Evolutionary conservation across 805 yeast species (phyloP).

Genomic region (Maudiozyma turicensis): DNA sequence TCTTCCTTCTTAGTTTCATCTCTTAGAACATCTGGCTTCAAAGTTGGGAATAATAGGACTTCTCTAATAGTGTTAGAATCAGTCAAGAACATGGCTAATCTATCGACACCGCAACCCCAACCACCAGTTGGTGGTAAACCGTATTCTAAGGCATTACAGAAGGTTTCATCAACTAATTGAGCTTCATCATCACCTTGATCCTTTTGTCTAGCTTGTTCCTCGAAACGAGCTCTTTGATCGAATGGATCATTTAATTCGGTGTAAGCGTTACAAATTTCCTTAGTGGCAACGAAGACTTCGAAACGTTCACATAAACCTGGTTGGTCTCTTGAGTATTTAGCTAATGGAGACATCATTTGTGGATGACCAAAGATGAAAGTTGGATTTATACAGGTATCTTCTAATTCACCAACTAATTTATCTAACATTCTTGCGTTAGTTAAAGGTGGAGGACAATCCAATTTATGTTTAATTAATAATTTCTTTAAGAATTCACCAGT

Average conservation of each 20-base stretch:
- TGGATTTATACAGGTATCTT: slow-evolving; percentile 52
- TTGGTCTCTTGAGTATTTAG: slow-evolving; percentile 48
- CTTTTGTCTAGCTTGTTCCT: slow-evolving; percentile 37
- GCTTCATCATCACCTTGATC: slow-evolving; percentile 56
- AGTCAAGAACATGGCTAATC: slow-evolving; percentile 79
- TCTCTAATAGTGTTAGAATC: slow-evolving; percentile 95
- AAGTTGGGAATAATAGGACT: slow-evolving; percentile 94
- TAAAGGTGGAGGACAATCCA: slow-evolving; percentile 84
- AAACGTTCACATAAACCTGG: slow-evolving; percentile 53
- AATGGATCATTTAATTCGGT: slow-evolving; percentile 92
- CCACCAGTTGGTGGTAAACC: slow-evolving; percentile 98
- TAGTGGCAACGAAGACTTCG: slow-evolving; percentile 71
- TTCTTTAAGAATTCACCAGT: not conserved
- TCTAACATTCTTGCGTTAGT: slow-evolving; percentile 99
- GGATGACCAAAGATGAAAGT: slow-evolving; percentile 79
- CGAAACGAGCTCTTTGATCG: slow-evolving; percentile 55
- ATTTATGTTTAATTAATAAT: slow-evolving; percentile 54
- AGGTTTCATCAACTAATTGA: slow-evolving; percentile 47
- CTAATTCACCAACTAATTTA: slow-evolving; percentile 86
- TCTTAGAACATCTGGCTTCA: slow-evolving; percentile 73
- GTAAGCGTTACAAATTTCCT: slow-evolving; percentile 84
- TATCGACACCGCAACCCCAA: slow-evolving; percentile 91
- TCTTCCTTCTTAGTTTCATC: slow-evolving; percentile 27
- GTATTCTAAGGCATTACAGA: slow-evolving; percentile 70
- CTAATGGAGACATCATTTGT: slow-evolving; percentile 72